Conservation (phyloP, 2,329 filamentous ascomycete genomes). For the Emmonsia crescens region DNA sequence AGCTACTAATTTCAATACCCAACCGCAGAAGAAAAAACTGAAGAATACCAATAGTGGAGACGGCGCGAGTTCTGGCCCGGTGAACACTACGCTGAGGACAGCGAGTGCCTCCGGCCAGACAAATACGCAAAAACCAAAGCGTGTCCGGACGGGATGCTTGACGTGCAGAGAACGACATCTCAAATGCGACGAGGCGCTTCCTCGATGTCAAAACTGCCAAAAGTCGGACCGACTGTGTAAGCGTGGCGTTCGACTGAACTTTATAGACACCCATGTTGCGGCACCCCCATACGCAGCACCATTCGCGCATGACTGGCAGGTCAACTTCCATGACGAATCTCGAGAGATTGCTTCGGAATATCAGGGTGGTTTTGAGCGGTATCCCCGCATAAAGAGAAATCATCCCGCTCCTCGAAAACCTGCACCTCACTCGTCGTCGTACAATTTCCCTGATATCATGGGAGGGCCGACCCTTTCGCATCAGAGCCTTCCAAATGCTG, state of each 20-base stretch:
- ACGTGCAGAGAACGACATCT: slow-evolving; percentile 83
- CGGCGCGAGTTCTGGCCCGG: neutral
- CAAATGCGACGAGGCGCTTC: slow-evolving; percentile 72
- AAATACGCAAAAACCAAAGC: slow-evolving; percentile 53
- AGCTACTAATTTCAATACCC: slow-evolving; percentile 5
- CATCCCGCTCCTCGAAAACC: slow-evolving; percentile 14
- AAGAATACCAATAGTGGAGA: slow-evolving; percentile 5
- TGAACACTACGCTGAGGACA: neutral
- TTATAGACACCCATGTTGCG: slow-evolving; percentile 72
- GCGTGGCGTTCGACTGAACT: slow-evolving; percentile 77
- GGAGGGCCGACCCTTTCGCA: slow-evolving; percentile 29
- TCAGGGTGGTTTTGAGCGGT: slow-evolving; percentile 62
- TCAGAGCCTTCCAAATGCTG: slow-evolving; percentile 42
- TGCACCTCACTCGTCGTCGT: slow-evolving; percentile 7
- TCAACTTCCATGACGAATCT: slow-evolving; percentile 81
- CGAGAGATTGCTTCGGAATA: slow-evolving; percentile 86
- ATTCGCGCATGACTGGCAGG: slow-evolving; percentile 54
- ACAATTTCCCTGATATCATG: slow-evolving; percentile 24
- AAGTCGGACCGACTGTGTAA: slow-evolving; percentile 82
- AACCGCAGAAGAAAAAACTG: slow-evolving; percentile 2
- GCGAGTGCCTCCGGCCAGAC: slow-evolving; percentile 9
- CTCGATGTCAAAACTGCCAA: slow-evolving; percentile 64
- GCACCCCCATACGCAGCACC: slow-evolving; percentile 51
- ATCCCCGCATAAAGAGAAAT: slow-evolving; percentile 46
- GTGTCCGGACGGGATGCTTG: slow-evolving; percentile 80